phyloP scores from a whole-genome alignment of 2,329 filamentous ascomycete species.

The Colletotrichum karsti region DNA sequence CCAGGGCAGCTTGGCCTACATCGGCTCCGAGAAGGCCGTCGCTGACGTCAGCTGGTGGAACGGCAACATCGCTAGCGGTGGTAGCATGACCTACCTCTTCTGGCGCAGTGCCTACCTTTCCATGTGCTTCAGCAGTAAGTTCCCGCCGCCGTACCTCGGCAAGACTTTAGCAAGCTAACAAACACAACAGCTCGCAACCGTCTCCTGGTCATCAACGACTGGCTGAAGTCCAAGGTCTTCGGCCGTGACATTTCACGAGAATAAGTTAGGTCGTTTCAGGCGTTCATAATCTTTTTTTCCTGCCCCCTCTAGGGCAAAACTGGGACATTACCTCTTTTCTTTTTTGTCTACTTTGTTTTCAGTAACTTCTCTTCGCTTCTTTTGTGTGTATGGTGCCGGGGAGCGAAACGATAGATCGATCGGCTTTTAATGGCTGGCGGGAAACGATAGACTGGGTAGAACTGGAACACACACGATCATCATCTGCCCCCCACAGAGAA shows the following conservation, averaged over 20 bases:
- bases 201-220: constrained; percentile 91
- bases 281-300: constrained; percentile 11
- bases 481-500: too few relatives aligned
- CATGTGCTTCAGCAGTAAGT: constrained; percentile 99
- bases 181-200: constrained; percentile 83
- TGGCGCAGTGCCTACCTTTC: constrained; percentile 98
- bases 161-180: constrained; percentile 21
- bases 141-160: neutral
- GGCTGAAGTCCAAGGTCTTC: constrained; percentile 96
- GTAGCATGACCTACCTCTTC: constrained; percentile 95
- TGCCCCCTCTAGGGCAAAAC: constrained; percentile 4
- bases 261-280: constrained; percentile 50
- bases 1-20: constrained; percentile 96
- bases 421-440: constrained; percentile 28
- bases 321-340: constrained; percentile 11
- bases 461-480: constrained; percentile 20
- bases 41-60: constrained; percentile 98
- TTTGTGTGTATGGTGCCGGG: constrained; percentile 23
- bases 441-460: constrained; percentile 27
- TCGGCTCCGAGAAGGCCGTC: constrained; percentile 96
- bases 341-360: constrained; percentile 9
- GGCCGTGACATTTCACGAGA: constrained; percentile 93
- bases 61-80: constrained; percentile 93
- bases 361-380: constrained; percentile 4
- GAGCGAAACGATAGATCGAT: constrained; percentile 29